Conservation (phyloP, 306 rosid species). For the Abrus pulchellus region DNA sequence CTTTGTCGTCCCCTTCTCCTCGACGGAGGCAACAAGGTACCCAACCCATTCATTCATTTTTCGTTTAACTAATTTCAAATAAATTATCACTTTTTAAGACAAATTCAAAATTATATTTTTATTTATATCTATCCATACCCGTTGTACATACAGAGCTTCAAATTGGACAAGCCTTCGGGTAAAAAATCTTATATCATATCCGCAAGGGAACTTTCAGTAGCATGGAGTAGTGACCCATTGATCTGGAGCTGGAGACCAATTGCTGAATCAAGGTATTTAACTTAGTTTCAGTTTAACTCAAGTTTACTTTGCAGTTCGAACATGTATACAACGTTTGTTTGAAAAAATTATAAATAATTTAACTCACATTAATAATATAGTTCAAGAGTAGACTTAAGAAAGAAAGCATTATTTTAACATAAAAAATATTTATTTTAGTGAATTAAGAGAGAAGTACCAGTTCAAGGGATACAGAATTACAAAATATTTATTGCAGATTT, state of each 20-base stretch:
- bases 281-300: too few species aligned
- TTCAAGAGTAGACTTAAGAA: too few species aligned
- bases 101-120: too few species aligned
- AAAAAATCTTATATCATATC: slow-evolving; percentile 58
- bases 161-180: slow-evolving; percentile 54
- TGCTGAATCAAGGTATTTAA: slow-evolving; percentile 61
- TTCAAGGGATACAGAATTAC: too few species aligned
- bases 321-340: too few species aligned
- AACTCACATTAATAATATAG: too few species aligned
- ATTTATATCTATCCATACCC: background rate
- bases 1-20: slow-evolving; percentile 60
- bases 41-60: background rate
- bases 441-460: background rate
- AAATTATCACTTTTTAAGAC: too few species aligned
- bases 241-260: slow-evolving; percentile 65
- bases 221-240: slow-evolving; percentile 61
- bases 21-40: slow-evolving; percentile 64
- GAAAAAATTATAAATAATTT: too few species aligned
- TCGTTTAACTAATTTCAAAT: background rate
- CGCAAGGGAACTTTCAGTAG: slow-evolving; percentile 63
- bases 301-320: too few species aligned
- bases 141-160: slow-evolving; percentile 54
- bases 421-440: background rate
- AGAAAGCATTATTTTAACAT: too few species aligned
- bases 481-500: slow-evolving; percentile 52